Conservation (phyloP, 257 asterid genomes). For the Capsicum chinense region DNA sequence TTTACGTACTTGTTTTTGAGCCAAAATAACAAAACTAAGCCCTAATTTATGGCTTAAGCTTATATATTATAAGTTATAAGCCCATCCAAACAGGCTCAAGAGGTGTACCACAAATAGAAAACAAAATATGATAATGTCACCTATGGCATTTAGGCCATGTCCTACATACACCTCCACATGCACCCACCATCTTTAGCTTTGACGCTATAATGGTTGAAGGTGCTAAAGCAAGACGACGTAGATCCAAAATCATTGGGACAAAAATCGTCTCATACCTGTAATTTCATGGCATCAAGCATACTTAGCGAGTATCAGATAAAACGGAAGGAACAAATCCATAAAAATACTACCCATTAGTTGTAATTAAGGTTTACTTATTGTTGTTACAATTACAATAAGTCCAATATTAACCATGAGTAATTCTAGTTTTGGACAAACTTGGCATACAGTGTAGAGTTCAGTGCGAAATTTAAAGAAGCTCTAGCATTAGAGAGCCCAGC, state of each 20-base stretch:
- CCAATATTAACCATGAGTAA: background rate
- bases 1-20: too few relatives aligned
- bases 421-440: background rate
- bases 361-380: background rate
- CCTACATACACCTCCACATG: background rate
- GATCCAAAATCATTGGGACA: background rate
- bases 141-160: background rate
- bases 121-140: background rate
- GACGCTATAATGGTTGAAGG: background rate
- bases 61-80: too few relatives aligned
- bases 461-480: background rate
- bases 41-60: too few relatives aligned
- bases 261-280: background rate
- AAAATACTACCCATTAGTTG: background rate
- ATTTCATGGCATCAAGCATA: background rate
- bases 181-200: background rate
- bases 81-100: background rate
- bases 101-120: background rate
- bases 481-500: slow-evolving; percentile 1
- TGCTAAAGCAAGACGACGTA: background rate
- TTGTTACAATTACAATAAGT: background rate
- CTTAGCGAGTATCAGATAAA: background rate
- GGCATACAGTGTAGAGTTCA: background rate
- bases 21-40: too few relatives aligned
- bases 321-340: background rate